These are phyloP conservation scores for Xylaria sp. DNA, from an alignment of 2,329 filamentous ascomycete species.

Conservation along the genomic window DNA sequence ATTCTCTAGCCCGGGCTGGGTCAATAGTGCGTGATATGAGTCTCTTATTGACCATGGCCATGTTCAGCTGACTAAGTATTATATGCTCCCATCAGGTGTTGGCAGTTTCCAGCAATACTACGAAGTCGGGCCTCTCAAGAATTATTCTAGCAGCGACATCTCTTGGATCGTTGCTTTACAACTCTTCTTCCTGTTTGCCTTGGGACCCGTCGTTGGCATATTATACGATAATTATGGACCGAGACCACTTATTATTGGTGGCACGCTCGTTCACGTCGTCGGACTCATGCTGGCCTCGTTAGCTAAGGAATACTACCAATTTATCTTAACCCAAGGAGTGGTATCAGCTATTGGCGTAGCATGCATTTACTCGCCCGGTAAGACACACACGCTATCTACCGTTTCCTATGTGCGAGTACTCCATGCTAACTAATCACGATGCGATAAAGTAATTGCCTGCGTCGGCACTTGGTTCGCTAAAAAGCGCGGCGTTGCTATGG, in stretches of 20 bases:
- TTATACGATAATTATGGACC: constrained; percentile 16
- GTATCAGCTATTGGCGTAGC: constrained; percentile 14
- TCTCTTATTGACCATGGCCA: too few species aligned
- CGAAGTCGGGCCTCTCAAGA: neutral
- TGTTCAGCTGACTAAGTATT: neutral
- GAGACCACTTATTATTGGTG: constrained; percentile 4
- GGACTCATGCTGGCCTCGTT: constrained; percentile 15
- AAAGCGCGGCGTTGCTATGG: constrained; percentile 11
- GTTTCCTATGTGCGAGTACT: neutral
- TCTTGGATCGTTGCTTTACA: constrained; percentile 7
- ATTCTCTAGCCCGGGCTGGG: constrained; percentile 17
- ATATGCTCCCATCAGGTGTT: neutral
- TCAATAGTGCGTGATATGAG: neutral
- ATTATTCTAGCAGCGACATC: constrained; percentile 4
- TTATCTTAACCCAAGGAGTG: constrained; percentile 13
- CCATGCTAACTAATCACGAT: neutral
- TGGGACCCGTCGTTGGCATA: constrained; percentile 6
- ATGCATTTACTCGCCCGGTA: constrained; percentile 2
- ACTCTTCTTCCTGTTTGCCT: constrained; percentile 20
- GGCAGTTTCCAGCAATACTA: constrained; percentile 21
- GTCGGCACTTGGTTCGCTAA: constrained; percentile 18
- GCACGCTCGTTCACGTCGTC: neutral
- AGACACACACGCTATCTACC: neutral
- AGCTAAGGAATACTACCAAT: constrained; percentile 9
- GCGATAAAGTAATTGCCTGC: neutral